Conservation (phyloP, 768 basidiomycete genomes). For the Amanita jacksonii region DNA sequence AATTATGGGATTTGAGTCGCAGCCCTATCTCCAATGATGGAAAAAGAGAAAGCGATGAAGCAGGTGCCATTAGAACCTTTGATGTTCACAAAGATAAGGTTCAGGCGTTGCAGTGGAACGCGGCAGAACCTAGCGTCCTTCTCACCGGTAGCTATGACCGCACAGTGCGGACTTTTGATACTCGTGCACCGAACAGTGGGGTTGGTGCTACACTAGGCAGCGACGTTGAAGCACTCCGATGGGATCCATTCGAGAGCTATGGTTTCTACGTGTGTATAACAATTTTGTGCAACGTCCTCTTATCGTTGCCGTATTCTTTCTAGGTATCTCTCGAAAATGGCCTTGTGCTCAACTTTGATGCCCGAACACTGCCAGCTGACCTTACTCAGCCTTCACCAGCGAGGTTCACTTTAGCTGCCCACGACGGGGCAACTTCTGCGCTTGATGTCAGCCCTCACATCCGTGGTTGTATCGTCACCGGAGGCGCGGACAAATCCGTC, state of each 20-base stretch:
- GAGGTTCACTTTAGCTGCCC: conserved; percentile 85
- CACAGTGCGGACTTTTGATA: conserved; percentile 91
- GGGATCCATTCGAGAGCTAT: conserved; percentile 92
- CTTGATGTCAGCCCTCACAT: conserved; percentile 89
- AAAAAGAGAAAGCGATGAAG: conserved; percentile 27
- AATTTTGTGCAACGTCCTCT: conserved; percentile 1
- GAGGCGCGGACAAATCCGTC: conserved; percentile 90
- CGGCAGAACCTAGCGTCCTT: conserved; percentile 77
- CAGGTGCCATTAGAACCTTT: conserved; percentile 79
- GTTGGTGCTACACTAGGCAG: conserved; percentile 82
- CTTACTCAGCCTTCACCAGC: conserved; percentile 55
- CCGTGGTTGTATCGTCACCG: conserved; percentile 85
- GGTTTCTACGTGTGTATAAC: conserved; percentile 70
- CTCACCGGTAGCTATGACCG: conserved; percentile 93
- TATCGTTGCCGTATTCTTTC: neutral
- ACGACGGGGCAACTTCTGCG: conserved; percentile 83
- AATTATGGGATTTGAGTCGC: conserved; percentile 90
- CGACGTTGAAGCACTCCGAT: conserved; percentile 88
- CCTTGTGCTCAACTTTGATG: conserved; percentile 86
- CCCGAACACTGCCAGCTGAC: conserved; percentile 68
- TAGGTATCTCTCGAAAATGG: conserved; percentile 96
- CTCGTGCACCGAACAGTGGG: conserved; percentile 69
- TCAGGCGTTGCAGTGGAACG: conserved; percentile 94
- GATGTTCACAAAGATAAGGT: conserved; percentile 88
- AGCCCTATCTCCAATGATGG: conserved; percentile 39